phyloP scores from a whole-genome alignment of 768 basidiomycete species.

The Lentinula boryana region DNA sequence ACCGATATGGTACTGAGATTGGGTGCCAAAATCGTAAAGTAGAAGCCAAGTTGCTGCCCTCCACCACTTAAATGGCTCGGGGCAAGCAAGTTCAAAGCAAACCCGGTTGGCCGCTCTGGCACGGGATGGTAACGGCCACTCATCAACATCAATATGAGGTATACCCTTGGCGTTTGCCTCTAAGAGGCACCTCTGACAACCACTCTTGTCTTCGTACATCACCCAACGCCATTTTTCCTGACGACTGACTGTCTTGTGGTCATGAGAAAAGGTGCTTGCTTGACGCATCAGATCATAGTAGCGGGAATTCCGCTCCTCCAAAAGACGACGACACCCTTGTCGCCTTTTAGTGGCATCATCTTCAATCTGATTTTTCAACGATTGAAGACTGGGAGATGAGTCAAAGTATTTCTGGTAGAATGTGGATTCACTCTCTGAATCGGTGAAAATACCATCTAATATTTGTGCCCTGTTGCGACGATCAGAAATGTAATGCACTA shows the following conservation, averaged over 20 bases:
- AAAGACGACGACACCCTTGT: slow-evolving; percentile 9
- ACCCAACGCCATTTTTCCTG: background rate
- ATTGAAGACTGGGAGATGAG: slow-evolving; percentile 13
- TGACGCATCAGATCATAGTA: background rate
- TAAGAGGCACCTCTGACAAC: slow-evolving; percentile 24
- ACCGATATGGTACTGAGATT: background rate
- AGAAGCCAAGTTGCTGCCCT: slow-evolving; percentile 32
- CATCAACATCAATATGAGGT: slow-evolving; percentile 27
- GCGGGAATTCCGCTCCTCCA: background rate
- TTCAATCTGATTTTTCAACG: slow-evolving; percentile 22
- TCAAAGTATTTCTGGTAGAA: slow-evolving; percentile 32
- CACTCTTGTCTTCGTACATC: slow-evolving; percentile 2
- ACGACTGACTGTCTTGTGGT: background rate
- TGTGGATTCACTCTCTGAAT: slow-evolving; percentile 7
- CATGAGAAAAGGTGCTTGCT: background rate
- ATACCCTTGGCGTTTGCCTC: slow-evolving; percentile 1
- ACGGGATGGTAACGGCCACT: slow-evolving; percentile 39
- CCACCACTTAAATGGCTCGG: slow-evolving; percentile 36
- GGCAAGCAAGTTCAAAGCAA: slow-evolving; percentile 38
- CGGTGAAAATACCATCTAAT: slow-evolving; percentile 28
- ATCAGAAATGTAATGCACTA: slow-evolving; percentile 23
- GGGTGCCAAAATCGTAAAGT: slow-evolving; percentile 28
- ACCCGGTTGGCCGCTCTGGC: slow-evolving; percentile 17
- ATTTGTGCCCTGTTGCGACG: background rate
- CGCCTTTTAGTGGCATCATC: slow-evolving; percentile 9